phyloP scores from a whole-genome alignment of 345 rosid genomes.

The Lagerstroemia speciosa region DNA sequence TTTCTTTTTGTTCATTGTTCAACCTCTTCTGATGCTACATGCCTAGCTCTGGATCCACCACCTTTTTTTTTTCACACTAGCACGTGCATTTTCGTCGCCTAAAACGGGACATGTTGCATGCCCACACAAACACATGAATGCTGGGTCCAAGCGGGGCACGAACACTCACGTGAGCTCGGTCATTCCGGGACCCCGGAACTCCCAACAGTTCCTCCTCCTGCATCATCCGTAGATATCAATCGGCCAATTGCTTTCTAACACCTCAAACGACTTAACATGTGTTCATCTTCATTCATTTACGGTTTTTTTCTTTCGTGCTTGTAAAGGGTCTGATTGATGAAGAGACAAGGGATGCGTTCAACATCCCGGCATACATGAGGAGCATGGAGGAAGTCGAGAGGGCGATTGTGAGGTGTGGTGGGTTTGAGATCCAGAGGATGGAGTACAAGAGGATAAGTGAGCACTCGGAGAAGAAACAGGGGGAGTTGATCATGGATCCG shows the following conservation, averaged over 20 bases:
- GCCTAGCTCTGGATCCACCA: too few species aligned
- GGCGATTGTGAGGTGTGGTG: constrained; percentile 34
- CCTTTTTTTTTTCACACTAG: too few species aligned
- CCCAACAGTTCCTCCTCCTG: not conserved
- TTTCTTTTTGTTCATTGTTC: too few species aligned
- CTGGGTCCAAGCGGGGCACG: too few species aligned
- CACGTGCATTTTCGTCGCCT: too few species aligned
- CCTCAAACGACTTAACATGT: not conserved
- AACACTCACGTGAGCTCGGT: too few species aligned
- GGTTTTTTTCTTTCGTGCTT: too few species aligned
- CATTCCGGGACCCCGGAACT: not conserved
- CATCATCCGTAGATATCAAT: not conserved
- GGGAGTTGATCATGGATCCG: constrained; percentile 44
- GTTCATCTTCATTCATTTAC: not conserved
- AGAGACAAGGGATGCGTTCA: constrained; percentile 47
- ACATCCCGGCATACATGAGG: constrained; percentile 58
- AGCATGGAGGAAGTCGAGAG: constrained; percentile 45
- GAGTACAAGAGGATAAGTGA: constrained; percentile 39
- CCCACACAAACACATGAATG: too few species aligned
- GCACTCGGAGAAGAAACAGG: constrained; percentile 31
- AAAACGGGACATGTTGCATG: too few species aligned
- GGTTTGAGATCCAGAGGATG: constrained; percentile 39
- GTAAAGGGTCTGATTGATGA: constrained; percentile 44
- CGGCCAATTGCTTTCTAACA: not conserved
- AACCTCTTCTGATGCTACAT: too few species aligned